phyloP scores from a whole-genome alignment of 2,329 filamentous ascomycete species.

The Massarina eburnea region DNA sequence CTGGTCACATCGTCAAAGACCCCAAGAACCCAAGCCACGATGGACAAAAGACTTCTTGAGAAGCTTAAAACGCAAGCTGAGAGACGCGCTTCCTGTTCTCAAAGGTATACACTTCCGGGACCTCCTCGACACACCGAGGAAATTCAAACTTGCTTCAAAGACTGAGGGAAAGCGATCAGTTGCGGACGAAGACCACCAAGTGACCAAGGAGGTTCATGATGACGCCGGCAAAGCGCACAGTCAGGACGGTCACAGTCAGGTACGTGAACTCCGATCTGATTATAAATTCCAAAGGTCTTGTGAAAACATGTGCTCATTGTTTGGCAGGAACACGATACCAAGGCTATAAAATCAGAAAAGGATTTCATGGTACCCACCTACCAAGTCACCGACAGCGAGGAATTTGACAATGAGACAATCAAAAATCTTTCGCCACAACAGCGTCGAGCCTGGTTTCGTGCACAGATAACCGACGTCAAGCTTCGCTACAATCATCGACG shows the following conservation, averaged over 20 bases:
- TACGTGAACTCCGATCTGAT: no score
- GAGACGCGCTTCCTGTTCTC: conserved; percentile 3
- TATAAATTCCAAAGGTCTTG: no score
- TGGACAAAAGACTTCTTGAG: not conserved
- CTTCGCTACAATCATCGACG: conserved; percentile 1
- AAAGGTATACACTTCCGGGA: conserved; percentile 3
- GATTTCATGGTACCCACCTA: not conserved
- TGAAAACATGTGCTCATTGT: no score
- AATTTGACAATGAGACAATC: conserved; percentile 11
- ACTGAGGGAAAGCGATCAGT: conserved; percentile 1
- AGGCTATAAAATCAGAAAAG: conserved; percentile 4
- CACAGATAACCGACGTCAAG: conserved; percentile 20
- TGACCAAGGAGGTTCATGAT: not conserved
- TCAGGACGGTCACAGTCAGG: no score
- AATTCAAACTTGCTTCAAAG: not conserved
- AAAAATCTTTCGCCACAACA: conserved; percentile 14
- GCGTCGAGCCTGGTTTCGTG: conserved; percentile 17
- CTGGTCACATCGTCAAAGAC: not conserved
- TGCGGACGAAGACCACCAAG: not conserved
- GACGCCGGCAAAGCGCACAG: not conserved
- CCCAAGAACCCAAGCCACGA: not conserved
- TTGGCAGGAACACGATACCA: no score
- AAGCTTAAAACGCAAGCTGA: conserved; percentile 7
- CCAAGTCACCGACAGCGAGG: conserved; percentile 8
- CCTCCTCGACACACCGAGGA: not conserved